These are phyloP conservation scores for Lachancea dasiensis DNA, from an alignment of 805 yeast species.

Conservation along the genomic window DNA sequence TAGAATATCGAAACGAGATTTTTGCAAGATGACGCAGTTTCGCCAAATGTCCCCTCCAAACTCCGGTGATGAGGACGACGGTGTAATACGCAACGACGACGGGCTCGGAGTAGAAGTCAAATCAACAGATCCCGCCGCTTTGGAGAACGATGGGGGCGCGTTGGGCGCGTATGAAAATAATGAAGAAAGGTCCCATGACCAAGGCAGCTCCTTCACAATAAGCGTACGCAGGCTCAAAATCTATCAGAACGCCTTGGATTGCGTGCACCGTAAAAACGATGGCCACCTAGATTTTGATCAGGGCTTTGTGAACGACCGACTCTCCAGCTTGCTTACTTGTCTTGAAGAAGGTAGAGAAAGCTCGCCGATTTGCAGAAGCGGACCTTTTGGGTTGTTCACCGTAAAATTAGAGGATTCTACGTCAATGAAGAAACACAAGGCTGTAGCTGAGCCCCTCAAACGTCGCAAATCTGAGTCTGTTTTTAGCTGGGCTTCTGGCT, in stretches of 20 bases:
- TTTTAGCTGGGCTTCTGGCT: not conserved
- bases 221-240: constrained; percentile 29
- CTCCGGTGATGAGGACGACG: constrained; percentile 5
- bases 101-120: not conserved
- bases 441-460: not conserved
- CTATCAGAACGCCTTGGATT: constrained; percentile 24
- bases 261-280: constrained; percentile 19
- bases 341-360: constrained; percentile 2
- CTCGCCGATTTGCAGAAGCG: not conserved
- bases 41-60: constrained; percentile 10
- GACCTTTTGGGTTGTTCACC: constrained; percentile 8
- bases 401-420: not conserved
- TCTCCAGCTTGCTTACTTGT: constrained; percentile 1
- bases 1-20: constrained; percentile 16
- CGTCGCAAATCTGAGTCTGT: not conserved
- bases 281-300: constrained; percentile 19
- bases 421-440: not conserved
- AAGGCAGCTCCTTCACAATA: constrained; percentile 21
- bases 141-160: not conserved
- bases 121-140: not conserved
- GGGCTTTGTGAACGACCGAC: constrained; percentile 17
- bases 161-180: not conserved
- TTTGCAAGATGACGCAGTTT: constrained; percentile 18
- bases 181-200: not conserved
- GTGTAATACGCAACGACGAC: not conserved